Evolutionary conservation across 2,329 filamentous ascomycete genomes (phyloP).

Genomic region (Aspergillus pseudonomiae): DNA sequence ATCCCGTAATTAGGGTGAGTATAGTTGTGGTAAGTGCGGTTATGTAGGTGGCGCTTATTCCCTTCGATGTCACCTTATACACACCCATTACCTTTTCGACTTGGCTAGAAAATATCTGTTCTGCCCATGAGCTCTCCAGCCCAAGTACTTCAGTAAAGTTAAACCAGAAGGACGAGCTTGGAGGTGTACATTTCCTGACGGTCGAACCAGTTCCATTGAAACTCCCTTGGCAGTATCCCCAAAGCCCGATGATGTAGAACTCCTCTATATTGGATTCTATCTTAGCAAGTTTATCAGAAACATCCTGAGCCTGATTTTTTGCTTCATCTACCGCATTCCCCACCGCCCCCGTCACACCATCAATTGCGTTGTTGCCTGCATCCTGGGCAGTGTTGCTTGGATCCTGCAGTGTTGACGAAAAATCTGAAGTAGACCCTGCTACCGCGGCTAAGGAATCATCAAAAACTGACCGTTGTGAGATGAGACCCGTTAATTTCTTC

Average conservation of each 20-base stretch:
- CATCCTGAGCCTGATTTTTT: neutral
- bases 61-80: slow-evolving; percentile 2
- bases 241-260: neutral
- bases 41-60: slow-evolving; percentile 1
- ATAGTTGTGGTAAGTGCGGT: neutral
- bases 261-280: neutral
- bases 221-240: slow-evolving; percentile 3
- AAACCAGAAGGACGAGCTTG: slow-evolving; percentile 1
- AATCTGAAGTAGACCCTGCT: too few species aligned
- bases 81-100: neutral
- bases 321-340: neutral
- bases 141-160: slow-evolving; percentile 3
- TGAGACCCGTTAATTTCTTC: too few species aligned
- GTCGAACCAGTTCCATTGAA: neutral
- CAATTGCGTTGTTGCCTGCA: neutral
- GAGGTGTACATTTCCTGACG: neutral
- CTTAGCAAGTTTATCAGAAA: slow-evolving; percentile 1
- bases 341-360: neutral
- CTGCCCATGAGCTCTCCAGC: neutral
- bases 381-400: too few species aligned
- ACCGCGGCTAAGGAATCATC: too few species aligned
- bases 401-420: too few species aligned
- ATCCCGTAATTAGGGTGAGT: neutral
- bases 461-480: too few species aligned
- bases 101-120: slow-evolving; percentile 2